Percentiles rank a stretch among this genome's conserved stretches.
These are phyloP conservation scores for Calophaca sinica DNA, from an alignment of 306 rosid species.

Conservation along the genomic window DNA sequence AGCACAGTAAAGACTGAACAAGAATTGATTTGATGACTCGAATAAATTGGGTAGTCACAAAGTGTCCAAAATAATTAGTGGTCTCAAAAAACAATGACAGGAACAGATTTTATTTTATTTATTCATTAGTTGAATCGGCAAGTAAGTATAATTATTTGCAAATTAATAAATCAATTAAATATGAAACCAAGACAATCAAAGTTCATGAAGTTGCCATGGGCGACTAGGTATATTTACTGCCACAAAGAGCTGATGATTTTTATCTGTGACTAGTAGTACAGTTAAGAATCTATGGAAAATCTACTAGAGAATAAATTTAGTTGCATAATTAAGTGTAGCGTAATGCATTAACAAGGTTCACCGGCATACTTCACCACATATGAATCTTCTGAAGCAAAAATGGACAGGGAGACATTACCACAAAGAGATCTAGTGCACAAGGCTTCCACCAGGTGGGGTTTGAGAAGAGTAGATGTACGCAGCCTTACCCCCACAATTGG, in stretches of 20 bases:
- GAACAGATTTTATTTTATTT: constrained; percentile 29
- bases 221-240: neutral
- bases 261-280: constrained; percentile 20
- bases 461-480: no score
- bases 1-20: constrained; percentile 22
- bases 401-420: constrained; percentile 10
- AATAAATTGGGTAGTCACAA: neutral
- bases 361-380: constrained; percentile 29
- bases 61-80: neutral
- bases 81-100: constrained; percentile 28
- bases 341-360: constrained; percentile 28
- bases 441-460: no score
- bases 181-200: constrained; percentile 1
- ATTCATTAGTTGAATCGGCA: constrained; percentile 13
- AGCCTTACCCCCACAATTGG: no score
- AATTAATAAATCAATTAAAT: neutral
- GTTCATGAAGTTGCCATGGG: constrained; percentile 6
- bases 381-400: constrained; percentile 30
- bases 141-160: constrained; percentile 13
- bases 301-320: no score
- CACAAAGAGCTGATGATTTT: constrained; percentile 6
- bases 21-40: constrained; percentile 23
- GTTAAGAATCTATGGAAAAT: neutral
- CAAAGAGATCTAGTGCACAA: neutral
- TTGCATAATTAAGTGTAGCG: neutral